phyloP scores from a whole-genome alignment of 805 yeast species.

The Ogataea nitratoaversa region DNA sequence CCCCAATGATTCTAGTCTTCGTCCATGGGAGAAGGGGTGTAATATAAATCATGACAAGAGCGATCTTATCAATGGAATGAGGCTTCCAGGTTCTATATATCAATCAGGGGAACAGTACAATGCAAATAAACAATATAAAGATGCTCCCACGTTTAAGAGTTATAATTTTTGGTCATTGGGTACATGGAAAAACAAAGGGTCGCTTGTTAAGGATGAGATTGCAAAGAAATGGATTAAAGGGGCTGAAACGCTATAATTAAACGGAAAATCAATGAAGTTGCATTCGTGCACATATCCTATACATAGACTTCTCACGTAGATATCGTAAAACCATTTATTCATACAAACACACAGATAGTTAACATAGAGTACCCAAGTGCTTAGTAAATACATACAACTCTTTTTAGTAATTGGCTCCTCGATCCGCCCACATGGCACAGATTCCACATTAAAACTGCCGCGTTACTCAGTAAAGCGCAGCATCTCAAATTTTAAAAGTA shows the following conservation, averaged over 20 bases:
- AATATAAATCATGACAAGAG: neutral
- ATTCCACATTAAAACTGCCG: no score
- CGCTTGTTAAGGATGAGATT: constrained; percentile 46
- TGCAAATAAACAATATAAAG: constrained; percentile 4
- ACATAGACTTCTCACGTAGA: no score
- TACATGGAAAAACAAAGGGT: constrained; percentile 49
- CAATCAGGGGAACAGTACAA: constrained; percentile 4
- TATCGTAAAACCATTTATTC: no score
- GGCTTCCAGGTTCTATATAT: constrained; percentile 1
- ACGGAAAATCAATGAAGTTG: neutral
- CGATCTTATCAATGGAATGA: neutral
- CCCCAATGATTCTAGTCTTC: constrained; percentile 45
- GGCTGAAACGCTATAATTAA: constrained; percentile 1
- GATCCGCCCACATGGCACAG: no score
- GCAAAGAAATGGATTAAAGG: constrained; percentile 56
- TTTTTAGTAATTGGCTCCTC: no score
- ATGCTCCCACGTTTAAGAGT: constrained; percentile 38
- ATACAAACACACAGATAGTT: no score
- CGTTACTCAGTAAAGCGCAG: no score
- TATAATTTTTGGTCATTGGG: constrained; percentile 71
- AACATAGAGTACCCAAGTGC: no score
- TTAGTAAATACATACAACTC: no score
- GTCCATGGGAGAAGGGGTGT: constrained; percentile 50
- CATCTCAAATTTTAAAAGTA: no score
- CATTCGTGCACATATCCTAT: no score